Evolutionary conservation across 805 yeast genomes (phyloP), one percentile per base, ranked within the genome.

Genomic region (Osmozyma mogii): DNA sequence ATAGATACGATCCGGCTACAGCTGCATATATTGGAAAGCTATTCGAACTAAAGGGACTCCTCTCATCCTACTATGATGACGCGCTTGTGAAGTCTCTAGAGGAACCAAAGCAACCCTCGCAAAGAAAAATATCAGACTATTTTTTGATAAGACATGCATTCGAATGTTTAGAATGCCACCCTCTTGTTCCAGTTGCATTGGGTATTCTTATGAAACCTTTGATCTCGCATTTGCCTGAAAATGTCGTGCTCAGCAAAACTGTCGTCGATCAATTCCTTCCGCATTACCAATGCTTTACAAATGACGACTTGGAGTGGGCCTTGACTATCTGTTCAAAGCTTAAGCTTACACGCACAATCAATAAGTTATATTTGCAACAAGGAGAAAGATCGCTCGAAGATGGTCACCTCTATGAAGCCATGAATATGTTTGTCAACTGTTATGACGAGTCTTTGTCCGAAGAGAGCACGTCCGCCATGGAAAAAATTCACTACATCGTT

Each of bases 231-330:
- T 65, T 68, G n/a, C 47, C 59, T 9, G 56, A 56, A 13, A 51
- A 72, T 2, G 49, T 62, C 30, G 54, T 54, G 9, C 36, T 38
- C 14, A 45, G 49, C 27, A 45, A 42, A 25, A 36, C 43, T 10
- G 65, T 72, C 1, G 63, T 82, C 20, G 65, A 73, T 4, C 76
- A 73, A 35, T 64, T 72, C 27, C 54, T 82, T 20, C 84, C 84
- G 4, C 66, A 65, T 14, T 81, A 62, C 46, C 63, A 75, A 25
- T 76, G 75, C 44, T 56, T 67, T 31, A 76, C 78, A 6, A 79
- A 77, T 45, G 88, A 81, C 48, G 94, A 82, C 47, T 64, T 79
- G 37, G 92, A 82, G 50, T 82, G 89, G 89, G 70, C 78, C 25
- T 56, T 82, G 29, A 71, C 84, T 3, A 61, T 82, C 4, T 80